Conservation (phyloP, 1,139 yeast species). For the Saccharomyces hybrid region DNA sequence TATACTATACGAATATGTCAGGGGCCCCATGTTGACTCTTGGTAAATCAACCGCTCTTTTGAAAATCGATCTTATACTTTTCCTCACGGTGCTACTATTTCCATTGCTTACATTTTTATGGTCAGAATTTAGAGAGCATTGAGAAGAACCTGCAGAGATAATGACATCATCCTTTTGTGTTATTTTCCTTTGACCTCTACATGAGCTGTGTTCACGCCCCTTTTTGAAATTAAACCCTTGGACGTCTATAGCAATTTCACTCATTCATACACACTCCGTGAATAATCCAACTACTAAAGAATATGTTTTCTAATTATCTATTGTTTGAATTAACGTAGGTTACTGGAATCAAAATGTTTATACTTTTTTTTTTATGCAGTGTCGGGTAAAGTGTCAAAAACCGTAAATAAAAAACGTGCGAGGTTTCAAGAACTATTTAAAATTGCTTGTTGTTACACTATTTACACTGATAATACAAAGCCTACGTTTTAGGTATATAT, state of each 20-base stretch:
- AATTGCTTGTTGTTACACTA: background rate
- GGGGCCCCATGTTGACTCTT: background rate
- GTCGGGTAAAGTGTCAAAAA: background rate
- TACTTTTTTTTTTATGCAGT: background rate
- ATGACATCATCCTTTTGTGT: background rate
- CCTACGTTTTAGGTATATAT: background rate
- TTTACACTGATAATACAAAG: background rate
- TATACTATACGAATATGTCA: constrained; percentile 4
- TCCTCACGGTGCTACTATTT: background rate
- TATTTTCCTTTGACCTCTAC: background rate
- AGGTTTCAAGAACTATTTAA: background rate
- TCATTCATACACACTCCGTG: background rate
- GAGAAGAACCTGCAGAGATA: background rate
- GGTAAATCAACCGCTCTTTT: constrained; percentile 4
- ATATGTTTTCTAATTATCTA: background rate
- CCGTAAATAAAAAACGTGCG: background rate
- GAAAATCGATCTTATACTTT: background rate
- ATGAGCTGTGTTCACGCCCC: background rate
- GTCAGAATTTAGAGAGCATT: background rate
- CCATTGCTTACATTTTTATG: background rate
- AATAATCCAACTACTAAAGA: background rate
- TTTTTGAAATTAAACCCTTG: background rate
- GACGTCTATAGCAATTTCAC: background rate
- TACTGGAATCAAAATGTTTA: background rate
- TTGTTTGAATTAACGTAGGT: background rate